Base-by-base conservation (phyloP, 371 early-diverging fungal genomes). In the Blyttiomyces sp. region DNA sequence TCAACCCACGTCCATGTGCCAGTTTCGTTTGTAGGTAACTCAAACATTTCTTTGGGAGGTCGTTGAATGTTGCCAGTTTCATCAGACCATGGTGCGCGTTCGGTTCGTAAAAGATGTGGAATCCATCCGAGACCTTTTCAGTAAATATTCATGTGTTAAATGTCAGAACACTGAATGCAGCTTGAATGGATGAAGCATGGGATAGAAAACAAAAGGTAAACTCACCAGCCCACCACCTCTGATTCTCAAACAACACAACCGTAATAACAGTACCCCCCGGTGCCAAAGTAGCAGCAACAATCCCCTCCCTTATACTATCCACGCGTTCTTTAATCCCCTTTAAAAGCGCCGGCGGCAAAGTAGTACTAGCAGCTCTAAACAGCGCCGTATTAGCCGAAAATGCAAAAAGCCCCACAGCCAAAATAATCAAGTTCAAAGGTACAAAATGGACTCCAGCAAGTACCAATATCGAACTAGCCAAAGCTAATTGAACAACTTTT, bases 171-270 rank as follows among this genome's bases (percentile, higher is more conserved):
- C n/a, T n/a, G n/a, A n/a, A n/a, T n/a, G n/a, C n/a, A n/a, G n/a
- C n/a, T n/a, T n/a, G n/a, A n/a, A n/a, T n/a, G n/a, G n/a, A n/a
- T n/a, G n/a, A n/a, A n/a, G 44, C 27, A 33, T 7, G 9, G 13
- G 4, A 3, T 50, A 39, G 34, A 43, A 34, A 31, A 50, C 2
- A 58, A 23, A 31, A 17, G 19, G 17, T 17, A 0, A 19, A 55
- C 66, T 48, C 51, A 73, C 71, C 79, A 28, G 75, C 73, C 74
- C 75, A 79, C 78, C 81, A 80, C 28, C 81, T 61, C 59, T 80
- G 75, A 66, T 80, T 80, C 53, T 80, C 77, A 55, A 61, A 77
- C 11, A 78, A n/a, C 21, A 49, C 31, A 19, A 77, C 70, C 3
- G 48, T 46, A 24, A 69, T 62, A 23, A 61, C 30, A 43, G 43